Base-by-base conservation (phyloP, 441 rosid genomes). In the Populus hybrid region DNA sequence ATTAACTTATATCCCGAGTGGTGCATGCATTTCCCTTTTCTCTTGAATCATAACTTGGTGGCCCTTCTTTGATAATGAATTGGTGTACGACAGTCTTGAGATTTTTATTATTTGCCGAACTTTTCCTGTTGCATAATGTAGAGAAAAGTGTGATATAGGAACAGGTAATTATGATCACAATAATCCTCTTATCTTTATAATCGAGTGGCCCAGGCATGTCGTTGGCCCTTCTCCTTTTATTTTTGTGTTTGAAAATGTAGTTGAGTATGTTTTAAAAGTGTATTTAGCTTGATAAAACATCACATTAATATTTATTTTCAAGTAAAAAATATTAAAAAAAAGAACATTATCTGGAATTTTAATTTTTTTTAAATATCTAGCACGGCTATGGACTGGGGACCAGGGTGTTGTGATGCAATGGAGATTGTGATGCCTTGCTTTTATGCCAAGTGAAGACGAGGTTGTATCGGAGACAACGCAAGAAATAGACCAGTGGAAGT, bases 11-110 rank as follows among this genome's bases (percentile, higher is more conserved):
- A 34, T 2, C 7, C 57, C 18, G 32, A 65, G 74, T 79, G 8
- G 70, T 67, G 24, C 42, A 74, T 76, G 84, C 79, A 76, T 79
- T 69, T 67, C 70, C 57, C 75, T 64, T 68, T 79, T 23, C 64
- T 69, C 35, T 26, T 59, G 11, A 71, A 76, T 84, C 63, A 79
- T 70, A 71, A 68, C 78, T 76, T n/a, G 82, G 80, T 81, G 89
- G 86, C 71, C 86, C 83, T 78, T 73, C 75, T 50, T 46, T 73
- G 74, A 24, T 71, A 61, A 70, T 74, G 78, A 79, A 46, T 65
- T 50, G 73, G 59, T 40, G 77, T 71, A 74, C 74, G 36, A 61
- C 78, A 35, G 71, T 74, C 63, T 63, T 46, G 69, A 42, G 53
- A 40, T 59, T 72, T 61, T 67, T 14, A 8, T 79, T 36, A 10